Conservation (phyloP, 805 yeast species). For the Teunomyces funiuensis region DNA sequence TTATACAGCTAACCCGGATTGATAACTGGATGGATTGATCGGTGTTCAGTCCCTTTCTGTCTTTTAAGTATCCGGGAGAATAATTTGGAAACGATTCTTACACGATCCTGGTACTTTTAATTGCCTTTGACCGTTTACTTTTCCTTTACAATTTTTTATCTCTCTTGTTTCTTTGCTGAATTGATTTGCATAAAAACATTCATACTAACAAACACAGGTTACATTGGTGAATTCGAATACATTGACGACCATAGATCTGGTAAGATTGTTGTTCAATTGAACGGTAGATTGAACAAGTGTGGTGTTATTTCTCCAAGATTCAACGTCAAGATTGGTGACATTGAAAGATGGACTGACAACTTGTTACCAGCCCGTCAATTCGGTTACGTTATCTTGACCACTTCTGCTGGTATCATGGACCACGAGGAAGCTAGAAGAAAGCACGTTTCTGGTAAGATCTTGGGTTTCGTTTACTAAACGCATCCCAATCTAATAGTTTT, state of each 20-base stretch:
- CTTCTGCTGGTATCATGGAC: conserved; percentile 30
- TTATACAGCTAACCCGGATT: conserved; percentile 60
- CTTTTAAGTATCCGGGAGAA: conserved; percentile 97
- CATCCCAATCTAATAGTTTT: background rate
- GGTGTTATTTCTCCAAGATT: conserved; percentile 29
- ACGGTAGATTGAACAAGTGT: conserved; percentile 67
- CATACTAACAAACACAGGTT: conserved; percentile 34
- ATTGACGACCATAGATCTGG: conserved; percentile 99
- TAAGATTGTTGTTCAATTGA: conserved; percentile 92
- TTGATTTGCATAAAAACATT: background rate
- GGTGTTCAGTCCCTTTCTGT: conserved; percentile 88
- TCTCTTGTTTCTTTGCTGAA: conserved; percentile 1
- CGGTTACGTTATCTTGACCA: conserved; percentile 27
- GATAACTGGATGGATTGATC: conserved; percentile 98
- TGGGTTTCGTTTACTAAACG: conserved; percentile 24
- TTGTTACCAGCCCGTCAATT: conserved; percentile 29
- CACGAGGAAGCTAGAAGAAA: conserved; percentile 30
- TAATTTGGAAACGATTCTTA: conserved; percentile 63
- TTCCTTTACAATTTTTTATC: conserved; percentile 58
- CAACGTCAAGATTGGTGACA: conserved; percentile 26
- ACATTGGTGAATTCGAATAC: conserved; percentile 98
- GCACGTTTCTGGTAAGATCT: conserved; percentile 29
- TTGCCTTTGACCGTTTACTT: conserved; percentile 59
- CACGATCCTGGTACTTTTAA: conserved; percentile 48
- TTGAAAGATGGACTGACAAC: conserved; percentile 29